Base-by-base conservation (phyloP, 495 filamentous ascomycete species). In the Neurospora intermedia region DNA sequence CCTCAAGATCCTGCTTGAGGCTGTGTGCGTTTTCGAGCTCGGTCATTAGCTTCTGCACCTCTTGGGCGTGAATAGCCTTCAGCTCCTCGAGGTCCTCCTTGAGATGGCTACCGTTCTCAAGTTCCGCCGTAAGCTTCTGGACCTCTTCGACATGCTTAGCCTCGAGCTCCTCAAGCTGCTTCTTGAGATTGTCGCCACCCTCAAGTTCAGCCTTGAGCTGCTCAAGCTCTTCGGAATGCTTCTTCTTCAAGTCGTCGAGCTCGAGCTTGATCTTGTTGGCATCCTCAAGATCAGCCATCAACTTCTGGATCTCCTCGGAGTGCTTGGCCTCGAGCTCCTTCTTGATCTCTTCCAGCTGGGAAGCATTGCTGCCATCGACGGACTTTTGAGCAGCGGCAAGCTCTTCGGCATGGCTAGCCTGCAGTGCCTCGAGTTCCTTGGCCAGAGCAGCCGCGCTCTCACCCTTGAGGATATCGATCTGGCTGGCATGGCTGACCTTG, bases 401-500 rank as follows among this genome's bases (percentile, higher is more conserved):
- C 42, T 83, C 81, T 38, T 83, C 71, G 59, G 78, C 76, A 71
- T 85, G 84, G 35, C 72, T 79, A 4, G 82, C 74, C 75, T 84
- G 80, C 10, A 86, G 79, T 45, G 76, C 77, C 69, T 85, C 83
- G 16, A 85, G 72, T 69, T 84, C 81, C 76, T 78, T 82, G 15
- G 77, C 78, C 41, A 85, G 74, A 41, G 75, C 74, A 31, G 76
- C 76, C 69, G 79, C 78, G 74, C 82, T 81, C 73, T 85, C 82
- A 8, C 72, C 69, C 78, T 83, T 84, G 18, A 81, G 73, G 23
- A 80, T 79, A 69, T 85, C 82, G 18, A 85, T 79, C 48, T 86
- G 78, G 27, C 80, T 77, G n/a, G 85, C 83, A 70, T 87, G 85
- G 72, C 80, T 83, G 31, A 81, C 78, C 78, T 87, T 87, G 38